Evolutionary conservation across 345 rosid species (phyloP), one percentile per base, ranked within the genome.

Genomic region (Linum trigynum): DNA sequence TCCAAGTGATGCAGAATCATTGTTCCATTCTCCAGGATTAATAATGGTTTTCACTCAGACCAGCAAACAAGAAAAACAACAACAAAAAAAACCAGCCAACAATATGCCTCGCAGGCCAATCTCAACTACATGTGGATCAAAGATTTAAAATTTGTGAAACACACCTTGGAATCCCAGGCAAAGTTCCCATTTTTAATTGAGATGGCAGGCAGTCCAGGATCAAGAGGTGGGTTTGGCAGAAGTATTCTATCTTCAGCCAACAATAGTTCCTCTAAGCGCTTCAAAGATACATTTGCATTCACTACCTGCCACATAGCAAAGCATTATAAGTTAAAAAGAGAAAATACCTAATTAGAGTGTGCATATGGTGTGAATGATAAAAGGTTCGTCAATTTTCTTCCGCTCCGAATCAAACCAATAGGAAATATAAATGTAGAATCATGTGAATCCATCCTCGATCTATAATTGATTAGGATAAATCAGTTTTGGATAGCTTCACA

Each of bases 121-220:
- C 7, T 16, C 59, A 55, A 56, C 59, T 2, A 15, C 32, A 16
- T 15, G 35, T 15, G 59, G 32, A 56, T 56, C n/a, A 57, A 37
- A 37, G 38, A 10, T 57, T 32, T 16, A 5, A 14, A 39, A 62
- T 7, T 15, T 12, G 32, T 39, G 12, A 39, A 62, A n/a, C 40
- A 4, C 15, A 94, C 99, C 99, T 94, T 85, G 38, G 88, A 70
- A 84, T 94, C 97, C 99, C 99, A 94, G 51, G 97, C 84, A 76
- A 94, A 94, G 73, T 69, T 78, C 68, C 99, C 99, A 75, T 88
- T 81, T 73, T 78, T 94, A 43, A 94, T 85, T 56, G 92, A 82
- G 70, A 94, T 77, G 15, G 95, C 99, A 16, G 99, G 91, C 64
- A 74, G 76, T 71, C 67, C 76, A 37, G 83, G 83, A 75, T 84